These are phyloP conservation scores for Solanum chiquidenum DNA, from an alignment of 257 asterid species.

Conservation along the genomic window DNA sequence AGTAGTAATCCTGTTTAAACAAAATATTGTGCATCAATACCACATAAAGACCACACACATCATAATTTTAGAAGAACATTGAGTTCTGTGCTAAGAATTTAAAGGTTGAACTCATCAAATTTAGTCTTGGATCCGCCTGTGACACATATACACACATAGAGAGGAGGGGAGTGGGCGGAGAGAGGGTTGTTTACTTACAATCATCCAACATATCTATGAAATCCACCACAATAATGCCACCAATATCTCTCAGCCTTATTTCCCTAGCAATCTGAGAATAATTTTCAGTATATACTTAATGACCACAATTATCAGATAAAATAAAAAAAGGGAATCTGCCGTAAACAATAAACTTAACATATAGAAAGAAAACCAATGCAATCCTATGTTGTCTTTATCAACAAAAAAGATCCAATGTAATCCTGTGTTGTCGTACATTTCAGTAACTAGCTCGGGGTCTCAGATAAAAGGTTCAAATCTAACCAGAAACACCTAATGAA, in stretches of 20 bases:
- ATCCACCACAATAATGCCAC: slow-evolving; percentile 96
- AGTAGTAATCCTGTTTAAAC: neutral
- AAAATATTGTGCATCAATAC: neutral
- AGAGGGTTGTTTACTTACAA: slow-evolving; percentile 42
- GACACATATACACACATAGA: neutral
- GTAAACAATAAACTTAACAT: neutral
- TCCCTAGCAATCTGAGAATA: slow-evolving; percentile 87
- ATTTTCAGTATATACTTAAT: neutral
- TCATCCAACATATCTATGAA: slow-evolving; percentile 97
- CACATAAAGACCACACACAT: neutral
- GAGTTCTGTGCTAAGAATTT: neutral
- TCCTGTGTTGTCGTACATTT: neutral
- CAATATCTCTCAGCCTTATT: slow-evolving; percentile 90
- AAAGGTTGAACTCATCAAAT: neutral
- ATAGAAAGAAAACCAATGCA: neutral
- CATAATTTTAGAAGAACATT: neutral
- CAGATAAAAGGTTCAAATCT: neutral
- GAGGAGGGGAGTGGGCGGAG: neutral
- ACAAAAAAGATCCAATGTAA: neutral
- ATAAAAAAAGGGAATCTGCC: neutral
- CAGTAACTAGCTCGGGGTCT: neutral
- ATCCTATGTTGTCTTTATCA: neutral
- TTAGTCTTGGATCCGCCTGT: neutral
- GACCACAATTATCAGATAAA: neutral
- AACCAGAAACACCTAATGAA: neutral